phyloP scores from a whole-genome alignment of 176 grass and related monocot genomes.

The Carex myosuroides region DNA sequence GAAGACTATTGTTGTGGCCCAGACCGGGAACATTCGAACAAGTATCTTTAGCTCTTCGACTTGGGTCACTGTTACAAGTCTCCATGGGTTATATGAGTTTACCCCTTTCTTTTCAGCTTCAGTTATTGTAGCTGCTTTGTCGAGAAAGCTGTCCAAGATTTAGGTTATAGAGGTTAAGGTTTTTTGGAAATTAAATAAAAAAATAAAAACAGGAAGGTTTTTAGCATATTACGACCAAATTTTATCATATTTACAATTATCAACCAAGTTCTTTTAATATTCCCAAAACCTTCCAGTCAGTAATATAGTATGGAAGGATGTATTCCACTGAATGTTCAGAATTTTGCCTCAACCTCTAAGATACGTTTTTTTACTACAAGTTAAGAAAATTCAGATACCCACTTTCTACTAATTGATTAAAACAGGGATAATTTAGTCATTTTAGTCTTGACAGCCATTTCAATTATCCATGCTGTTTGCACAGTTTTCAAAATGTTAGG shows the following conservation, averaged over 20 bases:
- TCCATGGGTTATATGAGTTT: conserved; percentile 47
- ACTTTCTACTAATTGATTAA: not conserved
- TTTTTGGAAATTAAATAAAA: not conserved
- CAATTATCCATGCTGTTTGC: not conserved
- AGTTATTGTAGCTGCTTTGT: conserved; percentile 72
- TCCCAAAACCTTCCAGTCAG: not conserved
- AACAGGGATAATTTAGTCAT: not conserved
- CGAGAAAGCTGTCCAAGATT: conserved; percentile 56
- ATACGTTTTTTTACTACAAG: not conserved
- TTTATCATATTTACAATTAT: not conserved
- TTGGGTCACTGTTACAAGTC: conserved; percentile 70
- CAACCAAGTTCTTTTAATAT: not conserved
- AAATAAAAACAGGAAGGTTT: not conserved
- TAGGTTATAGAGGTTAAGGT: conserved; percentile 10
- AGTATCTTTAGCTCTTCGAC: conserved; percentile 90
- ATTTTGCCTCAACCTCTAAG: not conserved
- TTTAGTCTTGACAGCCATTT: not conserved
- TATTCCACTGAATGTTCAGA: not conserved
- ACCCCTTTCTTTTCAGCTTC: conserved; percentile 52
- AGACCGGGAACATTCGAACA: conserved; percentile 73
- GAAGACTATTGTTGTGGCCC: conserved; percentile 77
- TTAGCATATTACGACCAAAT: not conserved
- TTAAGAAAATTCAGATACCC: not conserved
- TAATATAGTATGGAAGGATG: not conserved
- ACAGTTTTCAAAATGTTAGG: not conserved